Evolutionary conservation across 768 basidiomycete genomes (phyloP), one percentile per base, ranked within the genome.

Genomic region (Lactarius pseudohatsudake): DNA sequence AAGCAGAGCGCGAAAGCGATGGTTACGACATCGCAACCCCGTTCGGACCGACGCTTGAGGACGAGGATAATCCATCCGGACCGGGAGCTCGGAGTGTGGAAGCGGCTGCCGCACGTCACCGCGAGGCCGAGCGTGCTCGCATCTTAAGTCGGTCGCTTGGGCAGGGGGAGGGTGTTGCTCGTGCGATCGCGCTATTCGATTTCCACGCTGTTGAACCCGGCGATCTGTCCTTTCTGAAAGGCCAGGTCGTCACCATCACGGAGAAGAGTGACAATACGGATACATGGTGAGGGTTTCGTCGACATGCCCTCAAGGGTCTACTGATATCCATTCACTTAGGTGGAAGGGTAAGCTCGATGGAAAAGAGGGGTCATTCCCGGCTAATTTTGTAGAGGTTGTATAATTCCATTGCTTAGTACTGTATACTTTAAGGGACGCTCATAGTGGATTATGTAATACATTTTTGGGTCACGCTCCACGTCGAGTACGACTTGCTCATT

Each of bases 311-410:
- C 8, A 5, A 38, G 1, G 8, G 34, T 16, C 11, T 57, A 26
- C 57, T 58, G n/a, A 58, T 41, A 56, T 34, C 13, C n/a, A 43
- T 54, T 62, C 61, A 13, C 26, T 18, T 65, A 91, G 90, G 90
- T 93, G 91, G 91, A 88, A 81, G 16, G 91, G 91, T n/a, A 88
- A 84, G 72, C 67, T 86, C 2, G 76, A 83, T 26, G 82, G 81
- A 18, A 75, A 80, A 45, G 78, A 84, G 69, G 92, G 92, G 0
- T 83, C 88, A 55, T 93, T 94, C 75, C 91, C 91, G 40, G 91
- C 91, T 18, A 92, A 92, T 74, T 91, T 91, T 71, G 89, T 92
- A n/a, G 89, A 91, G 73, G 75, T 91, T 64, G 76, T 81, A 32
- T 82, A 18, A 56, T n/a, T 16, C 5, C 1, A 11, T 36, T 38